phyloP scores from a whole-genome alignment of 2,329 filamentous ascomycete species.

The Microcera coccophila region DNA sequence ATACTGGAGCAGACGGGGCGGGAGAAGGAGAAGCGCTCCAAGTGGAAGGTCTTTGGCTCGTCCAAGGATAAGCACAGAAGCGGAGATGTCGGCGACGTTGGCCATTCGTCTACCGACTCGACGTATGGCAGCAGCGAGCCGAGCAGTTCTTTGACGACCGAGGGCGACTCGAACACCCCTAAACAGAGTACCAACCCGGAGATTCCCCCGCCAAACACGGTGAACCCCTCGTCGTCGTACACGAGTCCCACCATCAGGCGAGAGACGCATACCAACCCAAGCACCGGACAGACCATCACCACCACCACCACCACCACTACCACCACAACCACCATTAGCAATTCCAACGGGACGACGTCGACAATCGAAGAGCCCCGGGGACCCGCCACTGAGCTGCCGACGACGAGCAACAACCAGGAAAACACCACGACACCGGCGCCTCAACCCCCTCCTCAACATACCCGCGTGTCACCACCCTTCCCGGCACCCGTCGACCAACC shows the following conservation, averaged over 20 bases:
- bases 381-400: slow-evolving; percentile 15
- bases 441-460: background rate
- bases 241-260: slow-evolving; percentile 13
- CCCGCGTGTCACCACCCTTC: too few relatives aligned
- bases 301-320: slow-evolving; percentile 25
- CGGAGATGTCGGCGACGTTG: slow-evolving; percentile 6
- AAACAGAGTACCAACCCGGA: slow-evolving; percentile 8
- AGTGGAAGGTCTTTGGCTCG: slow-evolving; percentile 24
- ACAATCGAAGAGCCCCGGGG: slow-evolving; percentile 20
- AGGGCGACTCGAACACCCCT: slow-evolving; percentile 9
- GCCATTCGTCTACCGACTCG: slow-evolving; percentile 15
- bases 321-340: slow-evolving; percentile 26
- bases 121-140: slow-evolving; percentile 23
- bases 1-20: slow-evolving; percentile 11
- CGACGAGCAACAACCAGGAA: slow-evolving; percentile 16
- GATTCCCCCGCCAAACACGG: background rate
- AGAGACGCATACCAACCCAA: slow-evolving; percentile 18
- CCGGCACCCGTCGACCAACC: background rate
- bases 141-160: slow-evolving; percentile 23
- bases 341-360: slow-evolving; percentile 20
- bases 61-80: slow-evolving; percentile 19
- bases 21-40: slow-evolving; percentile 20
- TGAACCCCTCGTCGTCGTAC: slow-evolving; percentile 3
- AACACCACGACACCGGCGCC: slow-evolving; percentile 5
- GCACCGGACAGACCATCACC: slow-evolving; percentile 22